Conservation (phyloP, 176 grass and related monocot species). For the Areca catechu region DNA sequence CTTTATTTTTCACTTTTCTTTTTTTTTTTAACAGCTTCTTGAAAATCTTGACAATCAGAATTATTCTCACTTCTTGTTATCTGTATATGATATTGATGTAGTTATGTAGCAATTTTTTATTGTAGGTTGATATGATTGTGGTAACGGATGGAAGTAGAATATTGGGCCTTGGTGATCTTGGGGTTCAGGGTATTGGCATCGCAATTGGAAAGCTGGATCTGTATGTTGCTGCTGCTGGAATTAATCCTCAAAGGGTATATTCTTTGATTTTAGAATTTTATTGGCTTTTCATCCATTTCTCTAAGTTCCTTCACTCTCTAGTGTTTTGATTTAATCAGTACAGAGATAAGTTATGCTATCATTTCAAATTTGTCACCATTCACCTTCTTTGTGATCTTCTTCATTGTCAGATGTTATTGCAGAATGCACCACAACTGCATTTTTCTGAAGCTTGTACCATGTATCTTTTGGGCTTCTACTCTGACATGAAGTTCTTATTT, state of each 20-base stretch:
- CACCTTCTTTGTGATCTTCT: no score
- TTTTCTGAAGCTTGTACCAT: no score
- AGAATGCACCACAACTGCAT: no score
- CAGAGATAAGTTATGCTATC: no score
- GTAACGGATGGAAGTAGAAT: conserved; percentile 98
- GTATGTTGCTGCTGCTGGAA: conserved; percentile 96
- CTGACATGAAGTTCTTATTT: no score
- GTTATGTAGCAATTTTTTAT: conserved; percentile 11
- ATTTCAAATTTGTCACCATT: no score
- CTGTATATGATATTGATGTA: not conserved
- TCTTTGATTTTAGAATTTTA: conserved; percentile 13
- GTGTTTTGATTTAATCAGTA: no score
- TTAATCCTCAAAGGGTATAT: conserved; percentile 94
- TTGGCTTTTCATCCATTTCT: conserved; percentile 1
- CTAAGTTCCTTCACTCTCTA: not conserved
- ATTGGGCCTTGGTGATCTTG: conserved; percentile 97
- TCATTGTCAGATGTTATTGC: no score
- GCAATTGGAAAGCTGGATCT: conserved; percentile 89
- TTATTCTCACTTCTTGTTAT: not conserved
- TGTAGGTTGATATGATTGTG: conserved; percentile 96
- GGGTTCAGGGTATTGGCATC: conserved; percentile 96
- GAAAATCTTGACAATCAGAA: no score
- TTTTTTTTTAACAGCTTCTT: no score
- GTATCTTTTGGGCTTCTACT: no score
- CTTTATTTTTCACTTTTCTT: no score